phyloP scores from a whole-genome alignment of 305 asterid species.

The Solanum hybrid region DNA sequence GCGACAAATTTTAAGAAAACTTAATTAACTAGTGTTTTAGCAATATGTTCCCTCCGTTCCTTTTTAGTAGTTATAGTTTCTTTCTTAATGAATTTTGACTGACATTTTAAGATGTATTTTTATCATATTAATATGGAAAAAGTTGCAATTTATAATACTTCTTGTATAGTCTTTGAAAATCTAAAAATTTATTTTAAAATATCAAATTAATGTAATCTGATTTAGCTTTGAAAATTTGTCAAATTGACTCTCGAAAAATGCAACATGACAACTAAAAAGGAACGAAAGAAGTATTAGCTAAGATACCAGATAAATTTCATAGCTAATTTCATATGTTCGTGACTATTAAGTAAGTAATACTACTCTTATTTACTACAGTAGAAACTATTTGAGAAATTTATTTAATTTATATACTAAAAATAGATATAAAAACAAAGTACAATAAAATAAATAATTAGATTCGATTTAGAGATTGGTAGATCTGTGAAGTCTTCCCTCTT shows the following conservation, averaged over 20 bases:
- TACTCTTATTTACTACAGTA: not conserved
- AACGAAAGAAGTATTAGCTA: not conserved
- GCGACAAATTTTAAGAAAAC: not conserved
- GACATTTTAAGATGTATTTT: no score
- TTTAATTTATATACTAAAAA: not conserved
- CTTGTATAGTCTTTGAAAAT: rapidly evolving
- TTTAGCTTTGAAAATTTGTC: not conserved
- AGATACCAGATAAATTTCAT: not conserved
- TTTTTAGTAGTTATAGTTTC: not conserved
- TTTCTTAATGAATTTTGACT: no score
- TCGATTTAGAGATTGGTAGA: not conserved
- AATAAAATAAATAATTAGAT: constrained; percentile 6
- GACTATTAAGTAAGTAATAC: not conserved
- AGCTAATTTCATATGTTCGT: not conserved
- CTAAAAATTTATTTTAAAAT: no score
- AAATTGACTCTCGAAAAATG: no score
- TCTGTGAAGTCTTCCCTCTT: not conserved
- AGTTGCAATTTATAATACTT: no score
- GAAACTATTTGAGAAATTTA: not conserved
- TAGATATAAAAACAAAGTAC: not conserved
- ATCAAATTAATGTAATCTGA: no score
- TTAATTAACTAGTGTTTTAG: not conserved
- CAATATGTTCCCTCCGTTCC: not conserved
- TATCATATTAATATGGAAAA: not conserved
- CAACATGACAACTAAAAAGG: not conserved